These are phyloP conservation scores for Populus hybrid DNA, from an alignment of 441 rosid genomes.

Conservation along the genomic window DNA sequence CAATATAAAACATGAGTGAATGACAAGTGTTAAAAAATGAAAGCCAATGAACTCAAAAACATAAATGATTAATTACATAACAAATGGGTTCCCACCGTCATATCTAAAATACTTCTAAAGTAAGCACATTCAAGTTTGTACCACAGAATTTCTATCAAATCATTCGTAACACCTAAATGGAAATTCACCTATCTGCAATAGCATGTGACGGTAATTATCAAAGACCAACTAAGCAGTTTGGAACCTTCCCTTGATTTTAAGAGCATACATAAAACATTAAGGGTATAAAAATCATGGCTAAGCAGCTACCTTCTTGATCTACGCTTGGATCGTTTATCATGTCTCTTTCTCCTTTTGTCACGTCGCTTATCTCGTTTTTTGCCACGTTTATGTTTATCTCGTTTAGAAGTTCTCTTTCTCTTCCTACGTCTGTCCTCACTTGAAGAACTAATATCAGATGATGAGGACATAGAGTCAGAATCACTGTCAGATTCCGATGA, in stretches of 20 bases:
- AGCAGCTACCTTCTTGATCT: constrained; percentile 66
- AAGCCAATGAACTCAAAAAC: background rate
- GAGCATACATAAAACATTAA: background rate
- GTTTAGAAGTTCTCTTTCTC: constrained; percentile 74
- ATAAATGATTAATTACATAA: background rate
- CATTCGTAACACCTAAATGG: background rate
- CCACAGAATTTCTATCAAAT: background rate
- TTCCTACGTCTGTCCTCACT: constrained; percentile 81
- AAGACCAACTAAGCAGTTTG: background rate
- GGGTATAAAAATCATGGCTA: background rate
- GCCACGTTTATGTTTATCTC: constrained; percentile 65
- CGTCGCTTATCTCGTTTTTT: constrained; percentile 73
- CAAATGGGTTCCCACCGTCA: background rate
- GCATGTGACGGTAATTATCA: background rate
- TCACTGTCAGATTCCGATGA: constrained; percentile 78
- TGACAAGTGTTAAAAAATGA: background rate
- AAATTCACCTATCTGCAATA: background rate
- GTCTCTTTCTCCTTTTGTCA: constrained; percentile 66
- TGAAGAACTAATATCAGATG: constrained; percentile 79
- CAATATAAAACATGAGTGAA: background rate
- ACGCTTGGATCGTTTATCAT: constrained; percentile 66
- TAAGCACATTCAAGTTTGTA: background rate
- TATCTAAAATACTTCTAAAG: background rate
- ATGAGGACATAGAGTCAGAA: constrained; percentile 59
- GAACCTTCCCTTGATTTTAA: background rate